A percentile compares a stretch with the other conserved stretches of the same genome.
These are phyloP conservation scores for Cyclotella choctawhatcheeana DNA, from an alignment of 108 stramenopile species.

Conservation along the genomic window DNA sequence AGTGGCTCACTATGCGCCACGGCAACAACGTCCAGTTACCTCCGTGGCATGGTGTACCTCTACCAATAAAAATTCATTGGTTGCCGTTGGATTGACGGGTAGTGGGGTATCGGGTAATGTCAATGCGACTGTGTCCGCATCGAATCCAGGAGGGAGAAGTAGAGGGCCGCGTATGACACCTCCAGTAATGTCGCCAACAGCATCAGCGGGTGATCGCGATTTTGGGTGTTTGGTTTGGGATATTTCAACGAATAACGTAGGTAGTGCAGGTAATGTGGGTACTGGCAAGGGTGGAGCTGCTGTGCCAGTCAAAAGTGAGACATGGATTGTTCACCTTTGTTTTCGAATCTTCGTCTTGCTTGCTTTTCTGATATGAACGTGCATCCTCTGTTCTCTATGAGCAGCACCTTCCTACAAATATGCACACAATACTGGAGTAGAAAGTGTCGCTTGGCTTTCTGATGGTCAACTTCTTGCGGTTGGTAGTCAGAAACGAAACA, in stretches of 20 bases:
- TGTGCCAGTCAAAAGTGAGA: slow-evolving; percentile 44
- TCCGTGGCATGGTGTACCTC: slow-evolving; percentile 70
- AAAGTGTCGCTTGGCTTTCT: slow-evolving; percentile 70
- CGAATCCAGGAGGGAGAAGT: not conserved
- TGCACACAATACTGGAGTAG: slow-evolving; percentile 69
- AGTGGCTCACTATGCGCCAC: slow-evolving; percentile 68
- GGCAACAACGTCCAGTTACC: slow-evolving; percentile 73
- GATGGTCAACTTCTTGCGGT: slow-evolving; percentile 75
- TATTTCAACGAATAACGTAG: slow-evolving; percentile 46
- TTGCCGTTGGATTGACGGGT: slow-evolving; percentile 72
- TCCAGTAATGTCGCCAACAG: not conserved
- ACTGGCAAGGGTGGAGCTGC: slow-evolving; percentile 15
- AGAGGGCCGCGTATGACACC: not conserved
- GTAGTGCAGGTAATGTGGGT: slow-evolving; percentile 11
- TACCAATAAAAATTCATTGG: slow-evolving; percentile 34
- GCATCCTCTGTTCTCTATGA: not conserved
- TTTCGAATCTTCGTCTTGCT: not conserved
- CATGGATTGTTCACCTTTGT: too few relatives aligned
- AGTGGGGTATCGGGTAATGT: slow-evolving; percentile 7
- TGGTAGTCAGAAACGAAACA: slow-evolving; percentile 54
- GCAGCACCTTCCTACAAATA: slow-evolving; percentile 43
- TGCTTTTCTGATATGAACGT: not conserved
- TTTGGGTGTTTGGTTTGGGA: slow-evolving; percentile 81
- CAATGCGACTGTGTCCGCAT: not conserved
- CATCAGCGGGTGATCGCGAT: slow-evolving; percentile 62